These are phyloP conservation scores for Wickerhamiella azyma DNA, from an alignment of 805 yeast genomes.

Conservation along the genomic window DNA sequence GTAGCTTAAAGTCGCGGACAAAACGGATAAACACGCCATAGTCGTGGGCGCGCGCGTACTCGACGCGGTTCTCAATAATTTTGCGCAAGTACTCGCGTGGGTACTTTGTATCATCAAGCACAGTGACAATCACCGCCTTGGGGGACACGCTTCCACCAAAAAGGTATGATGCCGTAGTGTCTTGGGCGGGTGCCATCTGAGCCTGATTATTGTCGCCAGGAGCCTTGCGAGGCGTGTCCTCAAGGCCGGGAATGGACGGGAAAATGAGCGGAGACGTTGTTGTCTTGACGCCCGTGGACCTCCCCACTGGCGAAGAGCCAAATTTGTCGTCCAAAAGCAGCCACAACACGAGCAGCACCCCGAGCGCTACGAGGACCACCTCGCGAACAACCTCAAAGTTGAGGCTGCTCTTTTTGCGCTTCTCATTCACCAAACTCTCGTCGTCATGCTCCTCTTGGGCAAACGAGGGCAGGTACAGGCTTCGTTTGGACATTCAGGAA, in stretches of 20 bases:
- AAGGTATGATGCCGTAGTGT: constrained; percentile 12
- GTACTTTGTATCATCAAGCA: constrained; percentile 62
- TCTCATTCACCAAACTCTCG: constrained; percentile 5
- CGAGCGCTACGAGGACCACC: constrained; percentile 17
- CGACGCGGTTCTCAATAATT: constrained; percentile 74
- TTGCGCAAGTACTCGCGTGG: constrained; percentile 47
- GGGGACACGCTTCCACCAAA: constrained; percentile 19
- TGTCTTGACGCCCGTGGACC: constrained; percentile 6
- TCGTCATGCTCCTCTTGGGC: constrained; percentile 13
- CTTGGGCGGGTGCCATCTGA: constrained; percentile 6
- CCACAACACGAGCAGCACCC: constrained; percentile 19
- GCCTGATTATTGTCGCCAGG: constrained; percentile 23
- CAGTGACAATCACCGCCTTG: constrained; percentile 57
- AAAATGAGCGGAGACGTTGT: constrained; percentile 16
- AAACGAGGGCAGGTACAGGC: constrained; percentile 5
- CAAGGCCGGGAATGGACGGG: constrained; percentile 17
- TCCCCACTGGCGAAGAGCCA: neutral
- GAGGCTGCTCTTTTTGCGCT: constrained; percentile 10
- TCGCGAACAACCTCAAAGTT: constrained; percentile 18
- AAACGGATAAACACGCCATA: constrained; percentile 80
- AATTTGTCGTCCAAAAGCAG: constrained; percentile 17
- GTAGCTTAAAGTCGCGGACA: constrained; percentile 54
- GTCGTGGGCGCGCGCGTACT: constrained; percentile 68
- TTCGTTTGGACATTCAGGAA: constrained; percentile 2
- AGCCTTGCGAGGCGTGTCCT: constrained; percentile 17